Percentiles rank a stretch among this genome's conserved stretches.
These are phyloP conservation scores for Drosera spatulata DNA, from an alignment of 179 eudicot species.

Conservation along the genomic window DNA sequence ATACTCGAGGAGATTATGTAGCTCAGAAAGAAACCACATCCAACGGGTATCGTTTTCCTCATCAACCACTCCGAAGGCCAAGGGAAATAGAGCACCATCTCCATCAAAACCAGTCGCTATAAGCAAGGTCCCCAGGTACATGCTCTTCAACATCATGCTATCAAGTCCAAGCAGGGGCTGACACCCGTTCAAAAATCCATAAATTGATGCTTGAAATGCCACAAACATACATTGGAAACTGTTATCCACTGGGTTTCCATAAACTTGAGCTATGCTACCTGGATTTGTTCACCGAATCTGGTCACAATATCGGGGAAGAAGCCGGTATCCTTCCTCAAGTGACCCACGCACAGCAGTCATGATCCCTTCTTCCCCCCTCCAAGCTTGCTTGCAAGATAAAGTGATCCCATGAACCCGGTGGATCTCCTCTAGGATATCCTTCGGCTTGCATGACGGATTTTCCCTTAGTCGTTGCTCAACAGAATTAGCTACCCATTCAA, in stretches of 20 bases:
- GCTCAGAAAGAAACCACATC: slow-evolving; percentile 18
- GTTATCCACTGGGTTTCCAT: slow-evolving; percentile 9
- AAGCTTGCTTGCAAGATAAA: slow-evolving; percentile 10
- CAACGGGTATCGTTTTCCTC: slow-evolving; percentile 13
- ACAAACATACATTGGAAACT: slow-evolving; percentile 18
- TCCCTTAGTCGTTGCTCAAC: slow-evolving; percentile 14
- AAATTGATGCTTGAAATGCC: slow-evolving; percentile 13
- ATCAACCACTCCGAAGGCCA: slow-evolving; percentile 22
- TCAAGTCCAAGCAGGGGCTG: slow-evolving; percentile 21
- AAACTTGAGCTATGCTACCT: slow-evolving; percentile 15
- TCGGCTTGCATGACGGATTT: slow-evolving; percentile 13
- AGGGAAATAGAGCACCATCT: slow-evolving; percentile 17
- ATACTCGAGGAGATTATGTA: slow-evolving; percentile 4
- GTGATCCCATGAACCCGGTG: slow-evolving; percentile 12
- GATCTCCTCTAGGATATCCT: slow-evolving; percentile 11
- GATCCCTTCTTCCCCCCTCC: slow-evolving; percentile 13
- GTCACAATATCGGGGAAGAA: slow-evolving; percentile 17
- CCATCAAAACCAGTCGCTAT: slow-evolving; percentile 14
- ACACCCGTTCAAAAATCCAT: slow-evolving; percentile 20
- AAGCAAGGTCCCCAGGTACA: slow-evolving; percentile 11
- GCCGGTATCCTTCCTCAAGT: slow-evolving; percentile 10
- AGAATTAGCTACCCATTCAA: slow-evolving; percentile 14
- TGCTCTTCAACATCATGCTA: slow-evolving; percentile 8
- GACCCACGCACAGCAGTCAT: slow-evolving; percentile 13
- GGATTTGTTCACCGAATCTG: slow-evolving; percentile 17